Base-by-base conservation (phyloP, 129 eudicot species). In the Rutidosis leptorrhynchoides region DNA sequence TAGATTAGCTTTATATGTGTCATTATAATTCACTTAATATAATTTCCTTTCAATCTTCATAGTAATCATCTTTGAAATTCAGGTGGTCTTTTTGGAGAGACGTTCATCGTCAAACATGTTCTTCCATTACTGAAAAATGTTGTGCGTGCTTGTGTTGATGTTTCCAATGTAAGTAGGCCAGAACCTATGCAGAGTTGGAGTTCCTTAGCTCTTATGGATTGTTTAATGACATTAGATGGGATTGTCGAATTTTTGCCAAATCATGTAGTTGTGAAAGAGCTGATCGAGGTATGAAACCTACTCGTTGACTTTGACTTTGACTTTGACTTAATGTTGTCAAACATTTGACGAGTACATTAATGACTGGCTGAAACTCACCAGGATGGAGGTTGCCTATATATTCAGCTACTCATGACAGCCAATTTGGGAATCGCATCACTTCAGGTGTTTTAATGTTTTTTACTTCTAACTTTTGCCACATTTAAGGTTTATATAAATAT, bases 21-120 rank as follows among this genome's bases (percentile, higher is more conserved):
- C n/a, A n/a, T n/a, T n/a, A n/a, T n/a, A n/a, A n/a, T n/a, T n/a
- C n/a, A n/a, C n/a, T n/a, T n/a, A n/a, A n/a, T n/a, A n/a, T n/a
- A n/a, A n/a, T n/a, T n/a, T n/a, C n/a, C n/a, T n/a, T n/a, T n/a
- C n/a, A n/a, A n/a, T n/a, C n/a, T n/a, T n/a, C n/a, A n/a, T n/a
- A n/a, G 57, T 70, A 42, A 68, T 61, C 48, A 22, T 30, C 28
- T 52, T 33, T 70, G 35, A 67, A 64, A 61, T 75, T 58, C 81
- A 93, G 99, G 96, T 74, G 83, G 88, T 74, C 89, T 88, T 79
- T 83, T 93, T 71, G 99, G 99, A 30, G 99, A 84, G 60, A 74
- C 62, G 43, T 88, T 93, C 52, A 69, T 85, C 21, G 86, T 89
- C 76, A 80, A 81, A 81, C 99, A 88, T 64, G 78, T 84, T 61